Percentiles rank a stretch among this genome's conserved stretches.
Conservation (phyloP, 768 basidiomycete genomes). For the Lentinula detonsa region DNA sequence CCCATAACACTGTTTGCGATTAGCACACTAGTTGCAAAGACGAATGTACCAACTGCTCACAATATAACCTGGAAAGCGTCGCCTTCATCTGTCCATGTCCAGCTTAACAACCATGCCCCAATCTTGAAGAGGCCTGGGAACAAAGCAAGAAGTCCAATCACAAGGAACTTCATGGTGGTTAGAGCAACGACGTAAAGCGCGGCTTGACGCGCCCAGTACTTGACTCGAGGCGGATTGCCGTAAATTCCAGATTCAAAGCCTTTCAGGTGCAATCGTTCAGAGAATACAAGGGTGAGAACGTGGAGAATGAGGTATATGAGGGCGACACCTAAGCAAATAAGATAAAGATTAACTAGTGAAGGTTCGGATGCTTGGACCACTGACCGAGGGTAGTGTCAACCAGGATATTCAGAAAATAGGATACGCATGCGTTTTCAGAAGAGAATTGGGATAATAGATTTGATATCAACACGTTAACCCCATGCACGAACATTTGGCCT, state of each 20-base stretch:
- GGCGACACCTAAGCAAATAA: conserved; percentile 58
- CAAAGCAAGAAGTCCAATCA: conserved; percentile 67
- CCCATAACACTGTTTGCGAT: conserved; percentile 68
- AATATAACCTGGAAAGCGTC: conserved; percentile 73
- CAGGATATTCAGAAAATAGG: conserved; percentile 90
- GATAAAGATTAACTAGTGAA: background rate
- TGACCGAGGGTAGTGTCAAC: conserved; percentile 88
- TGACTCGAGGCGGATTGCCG: conserved; percentile 72
- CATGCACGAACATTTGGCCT: conserved; percentile 80
- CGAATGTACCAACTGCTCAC: conserved; percentile 38
- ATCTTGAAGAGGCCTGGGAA: conserved; percentile 65
- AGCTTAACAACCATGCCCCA: conserved; percentile 86
- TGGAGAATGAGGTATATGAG: conserved; percentile 74
- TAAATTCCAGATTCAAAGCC: conserved; percentile 88
- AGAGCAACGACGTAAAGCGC: conserved; percentile 79
- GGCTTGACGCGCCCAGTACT: conserved; percentile 72
- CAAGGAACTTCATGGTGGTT: conserved; percentile 85
- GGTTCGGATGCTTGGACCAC: conserved; percentile 14
- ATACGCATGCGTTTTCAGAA: conserved; percentile 80
- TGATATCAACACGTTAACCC: conserved; percentile 74
- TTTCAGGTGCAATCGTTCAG: conserved; percentile 57
- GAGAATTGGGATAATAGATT: conserved; percentile 65
- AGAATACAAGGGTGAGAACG: conserved; percentile 55
- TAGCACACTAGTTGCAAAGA: background rate
- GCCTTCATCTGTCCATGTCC: conserved; percentile 58